Evolutionary conservation across 176 grass and related monocot genomes (phyloP), one percentile per base, ranked within the genome.

Genomic region (Oropetium thomaeum): DNA sequence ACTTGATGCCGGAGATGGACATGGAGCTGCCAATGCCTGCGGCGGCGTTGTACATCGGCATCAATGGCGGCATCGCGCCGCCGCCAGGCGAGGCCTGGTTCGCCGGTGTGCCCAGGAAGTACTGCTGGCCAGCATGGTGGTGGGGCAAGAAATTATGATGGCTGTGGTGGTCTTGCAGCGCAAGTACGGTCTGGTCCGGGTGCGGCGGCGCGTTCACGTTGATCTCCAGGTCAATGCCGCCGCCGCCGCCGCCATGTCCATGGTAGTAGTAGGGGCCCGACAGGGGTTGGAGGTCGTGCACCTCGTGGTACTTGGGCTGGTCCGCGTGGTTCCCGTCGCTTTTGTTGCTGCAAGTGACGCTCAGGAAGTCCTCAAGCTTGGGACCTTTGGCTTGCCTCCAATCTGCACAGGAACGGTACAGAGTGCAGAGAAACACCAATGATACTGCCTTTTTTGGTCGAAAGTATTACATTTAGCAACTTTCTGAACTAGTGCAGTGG

Each of bases 1-100:
- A 93, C 73, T 97, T 97, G 63, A 93, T 97, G 44, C 87, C 87
- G 9, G 93, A 97, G 73, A 97, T 97, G 13, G 93, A 97, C 55
- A 89, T 82, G 20, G 87, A 90, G 16, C 93, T 69, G 7, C 78
- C 85, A 4, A 67, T 40, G 20, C 69, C 82, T 16, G 41, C 44
- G 17, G 64, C 63, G 14, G 68, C 23, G 54, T 30, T 89, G 82
- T 82, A 97, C 32, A 82, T 63, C 28, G 87, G 80, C 62, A 40
- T 7, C 27, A 52, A n/a, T n/a, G n/a, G n/a, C n/a, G n/a, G n/a
- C n/a, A n/a, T n/a, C n/a, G n/a, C n/a, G n/a, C n/a, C 31, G 37
- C 66, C 27, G 17, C 23, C 37, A 0, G 43, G 14, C 22, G 55
- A 7, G 44, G 31, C 30, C 4, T 68, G 65, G 67, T 53, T 76